phyloP scores from a whole-genome alignment of 768 basidiomycete species.

The Termitomyces sp. region DNA sequence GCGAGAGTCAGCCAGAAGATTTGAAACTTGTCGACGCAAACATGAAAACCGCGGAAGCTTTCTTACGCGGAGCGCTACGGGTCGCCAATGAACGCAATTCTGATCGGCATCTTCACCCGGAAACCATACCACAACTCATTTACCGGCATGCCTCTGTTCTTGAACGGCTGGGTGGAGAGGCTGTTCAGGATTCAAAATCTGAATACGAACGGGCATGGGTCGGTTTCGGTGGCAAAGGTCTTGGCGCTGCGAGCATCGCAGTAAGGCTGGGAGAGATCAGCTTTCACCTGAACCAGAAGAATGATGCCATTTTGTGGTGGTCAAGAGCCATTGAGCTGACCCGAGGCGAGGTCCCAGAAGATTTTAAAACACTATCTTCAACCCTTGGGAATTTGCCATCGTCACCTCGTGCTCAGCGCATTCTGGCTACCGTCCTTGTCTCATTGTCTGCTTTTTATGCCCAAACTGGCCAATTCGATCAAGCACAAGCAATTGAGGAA shows the following conservation, averaged over 20 bases:
- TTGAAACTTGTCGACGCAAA: constrained; percentile 48
- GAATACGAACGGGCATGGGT: constrained; percentile 58
- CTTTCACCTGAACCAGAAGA: constrained; percentile 43
- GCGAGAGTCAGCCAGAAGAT: constrained; percentile 24
- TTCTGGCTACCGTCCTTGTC: constrained; percentile 52
- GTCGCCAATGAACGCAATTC: constrained; percentile 35
- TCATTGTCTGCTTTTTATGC: constrained; percentile 72
- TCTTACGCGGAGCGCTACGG: constrained; percentile 42
- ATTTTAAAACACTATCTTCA: constrained; percentile 13
- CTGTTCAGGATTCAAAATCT: constrained; percentile 46
- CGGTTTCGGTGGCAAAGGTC: constrained; percentile 28
- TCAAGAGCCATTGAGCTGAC: constrained; percentile 44
- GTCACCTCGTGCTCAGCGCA: constrained; percentile 60
- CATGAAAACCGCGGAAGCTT: constrained; percentile 47
- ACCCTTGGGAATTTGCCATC: constrained; percentile 37
- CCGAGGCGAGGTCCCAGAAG: constrained; percentile 22
- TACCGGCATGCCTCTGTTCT: constrained; percentile 48
- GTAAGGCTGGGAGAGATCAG: constrained; percentile 65
- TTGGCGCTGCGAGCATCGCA: constrained; percentile 49
- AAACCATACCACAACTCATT: constrained; percentile 51
- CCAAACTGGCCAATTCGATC: constrained; percentile 44
- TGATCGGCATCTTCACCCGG: constrained; percentile 36
- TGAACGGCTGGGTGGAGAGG: constrained; percentile 53
- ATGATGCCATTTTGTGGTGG: constrained; percentile 68
- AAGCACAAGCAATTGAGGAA: constrained; percentile 56